Percentiles rank a stretch among this genome's conserved stretches.
Evolutionary conservation across 2,329 filamentous ascomycete genomes (phyloP).

Genomic region (Trichophyton rubrum): DNA sequence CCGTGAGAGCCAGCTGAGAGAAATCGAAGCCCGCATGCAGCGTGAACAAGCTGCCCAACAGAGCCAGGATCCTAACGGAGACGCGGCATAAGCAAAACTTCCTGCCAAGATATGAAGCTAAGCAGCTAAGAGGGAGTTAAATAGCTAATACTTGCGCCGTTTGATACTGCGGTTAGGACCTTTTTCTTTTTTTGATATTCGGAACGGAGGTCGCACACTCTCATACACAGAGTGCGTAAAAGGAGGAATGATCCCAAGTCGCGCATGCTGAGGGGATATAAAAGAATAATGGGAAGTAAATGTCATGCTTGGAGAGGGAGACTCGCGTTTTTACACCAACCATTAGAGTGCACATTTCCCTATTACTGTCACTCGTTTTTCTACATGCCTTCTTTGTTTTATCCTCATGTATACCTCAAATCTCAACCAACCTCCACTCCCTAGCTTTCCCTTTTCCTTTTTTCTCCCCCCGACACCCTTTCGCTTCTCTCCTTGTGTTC

Average conservation of each 20-base stretch:
- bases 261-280: not conserved
- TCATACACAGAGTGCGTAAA: not conserved
- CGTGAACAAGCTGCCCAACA: constrained; percentile 52
- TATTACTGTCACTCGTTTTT: not conserved
- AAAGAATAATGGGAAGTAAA: not conserved
- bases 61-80: constrained; percentile 20
- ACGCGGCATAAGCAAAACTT: constrained; percentile 11
- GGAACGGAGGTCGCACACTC: not conserved
- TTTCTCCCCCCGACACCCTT: not conserved
- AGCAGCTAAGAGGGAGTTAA: not conserved
- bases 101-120: not conserved
- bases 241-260: not conserved
- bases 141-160: constrained; percentile 3
- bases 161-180: constrained; percentile 5
- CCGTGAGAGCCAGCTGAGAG: constrained; percentile 93
- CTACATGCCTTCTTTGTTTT: not conserved
- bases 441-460: not conserved
- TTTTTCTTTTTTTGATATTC: not conserved
- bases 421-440: not conserved
- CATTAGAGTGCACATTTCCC: not conserved
- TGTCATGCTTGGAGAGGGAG: not conserved
- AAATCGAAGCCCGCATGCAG: constrained; percentile 96
- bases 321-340: not conserved
- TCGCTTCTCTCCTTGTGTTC: not conserved
- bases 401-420: not conserved